phyloP scores from a whole-genome alignment of 257 asterid species.

The Phtheirospermum japonicum region DNA sequence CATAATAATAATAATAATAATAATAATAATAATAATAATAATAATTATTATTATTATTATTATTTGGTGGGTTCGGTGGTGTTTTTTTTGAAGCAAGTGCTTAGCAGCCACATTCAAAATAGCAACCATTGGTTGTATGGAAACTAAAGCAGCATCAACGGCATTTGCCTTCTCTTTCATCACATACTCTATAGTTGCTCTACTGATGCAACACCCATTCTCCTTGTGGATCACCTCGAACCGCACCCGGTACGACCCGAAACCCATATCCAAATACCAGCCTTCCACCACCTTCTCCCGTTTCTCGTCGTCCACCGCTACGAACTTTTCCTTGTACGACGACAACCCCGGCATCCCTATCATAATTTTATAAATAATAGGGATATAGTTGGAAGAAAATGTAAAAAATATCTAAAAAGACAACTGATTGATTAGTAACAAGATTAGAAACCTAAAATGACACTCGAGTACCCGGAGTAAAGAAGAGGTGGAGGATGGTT shows the following conservation, averaged over 20 bases:
- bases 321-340: slow-evolving; percentile 53
- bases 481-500: slow-evolving; percentile 43
- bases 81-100: slow-evolving; percentile 22
- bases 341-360: neutral
- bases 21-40: too few relatives aligned
- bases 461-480: slow-evolving; percentile 43
- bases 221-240: slow-evolving; percentile 47
- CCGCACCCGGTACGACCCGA: slow-evolving; percentile 41
- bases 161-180: slow-evolving; percentile 49
- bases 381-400: too few relatives aligned
- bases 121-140: slow-evolving; percentile 37
- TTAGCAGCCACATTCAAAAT: slow-evolving; percentile 45
- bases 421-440: too few relatives aligned
- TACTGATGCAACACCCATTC: slow-evolving; percentile 38
- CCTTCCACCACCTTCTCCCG: slow-evolving; percentile 62
- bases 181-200: slow-evolving; percentile 51
- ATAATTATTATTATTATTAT: too few relatives aligned
- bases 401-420: too few relatives aligned
- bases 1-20: too few relatives aligned
- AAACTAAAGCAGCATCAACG: slow-evolving; percentile 40
- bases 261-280: slow-evolving; percentile 55
- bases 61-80: too few relatives aligned
- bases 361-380: too few relatives aligned
- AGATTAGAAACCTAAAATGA: too few relatives aligned
- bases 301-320: slow-evolving; percentile 52